A percentile compares a stretch with the other conserved stretches of the same genome.
Conservation (phyloP, 352 stramenopile species). For the Globisporangium yorkense region DNA sequence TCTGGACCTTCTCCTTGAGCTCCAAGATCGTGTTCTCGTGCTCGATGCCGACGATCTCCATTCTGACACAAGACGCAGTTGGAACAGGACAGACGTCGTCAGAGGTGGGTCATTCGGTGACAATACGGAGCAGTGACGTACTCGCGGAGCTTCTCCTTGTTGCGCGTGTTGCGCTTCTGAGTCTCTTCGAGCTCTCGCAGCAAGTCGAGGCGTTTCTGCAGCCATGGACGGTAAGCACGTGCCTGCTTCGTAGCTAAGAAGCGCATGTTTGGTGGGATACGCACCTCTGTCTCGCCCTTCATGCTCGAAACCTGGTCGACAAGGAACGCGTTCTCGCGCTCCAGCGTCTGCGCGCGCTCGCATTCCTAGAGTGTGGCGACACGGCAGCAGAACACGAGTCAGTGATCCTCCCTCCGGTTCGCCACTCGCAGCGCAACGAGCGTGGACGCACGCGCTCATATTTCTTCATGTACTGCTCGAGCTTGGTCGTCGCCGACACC, state of each 20-base stretch:
- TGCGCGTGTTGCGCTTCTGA: constrained; percentile 56
- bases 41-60: constrained; percentile 67
- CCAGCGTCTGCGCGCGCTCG: constrained; percentile 45
- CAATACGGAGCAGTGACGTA: constrained; percentile 9
- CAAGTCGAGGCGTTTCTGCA: constrained; percentile 56
- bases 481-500: constrained; percentile 47
- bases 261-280: neutral
- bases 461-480: constrained; percentile 81
- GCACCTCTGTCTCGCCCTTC: constrained; percentile 64
- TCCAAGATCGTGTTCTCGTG: constrained; percentile 70
- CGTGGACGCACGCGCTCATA: constrained; percentile 42
- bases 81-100: neutral
- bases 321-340: constrained; percentile 65
- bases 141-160: constrained; percentile 72
- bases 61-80: constrained; percentile 17
- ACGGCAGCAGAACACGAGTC: neutral
- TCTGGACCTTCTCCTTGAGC: constrained; percentile 70
- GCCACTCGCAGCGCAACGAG: neutral
- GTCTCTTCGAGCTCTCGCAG: constrained; percentile 62
- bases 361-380: constrained; percentile 27
- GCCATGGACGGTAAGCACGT: neutral
- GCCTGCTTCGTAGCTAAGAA: neutral
- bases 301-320: constrained; percentile 64
- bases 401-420: neutral
- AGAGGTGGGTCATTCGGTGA: neutral